Evolutionary conservation across 2,329 filamentous ascomycete genomes (phyloP), one percentile per base, ranked within the genome.

Genomic region (Thyridium curvatum): DNA sequence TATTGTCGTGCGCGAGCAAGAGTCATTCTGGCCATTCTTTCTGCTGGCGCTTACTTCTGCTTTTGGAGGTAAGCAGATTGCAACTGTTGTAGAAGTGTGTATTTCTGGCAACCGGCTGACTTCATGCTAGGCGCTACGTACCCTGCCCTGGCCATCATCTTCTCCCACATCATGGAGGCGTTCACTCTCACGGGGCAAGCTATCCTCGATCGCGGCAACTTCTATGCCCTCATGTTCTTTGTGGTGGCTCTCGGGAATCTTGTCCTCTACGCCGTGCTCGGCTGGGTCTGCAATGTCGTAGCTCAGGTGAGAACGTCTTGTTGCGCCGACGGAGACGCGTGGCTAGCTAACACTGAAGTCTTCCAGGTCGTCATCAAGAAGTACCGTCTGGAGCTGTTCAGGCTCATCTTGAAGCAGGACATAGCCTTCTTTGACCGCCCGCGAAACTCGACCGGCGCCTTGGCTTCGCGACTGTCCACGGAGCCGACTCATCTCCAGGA

Each of bases 161-260:
- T 68, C 38, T 45, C 46, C 18, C 42, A 37, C 9, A 32, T 41
- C 10, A 37, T 49, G 18, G 40, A 47, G 12, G 39, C 45, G 5
- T 46, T 46, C 28, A 40, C 41, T 7, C 36, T 47, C 2, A 37
- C 38, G 4, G 45, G 42, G n/a, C 18, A 41, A 4, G 40, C 29
- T 6, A 40, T 44, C 42, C 30, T 48, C 17, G 41, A 41, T 21
- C 9, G 38, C 40, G 68, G 62, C 6, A 68, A 78, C 52, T 75
- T 77, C 46, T 76, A 66, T 52, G 60, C 71, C 0, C 61, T 74
- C 35, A 77, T 78, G 72, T 77, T 77, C 50, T 72, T 76, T 36
- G 55, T 76, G 1, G 55, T 75, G 13, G 73, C 74, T 54, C 61
- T 56, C 3, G 69, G 61, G 3, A 58, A 61, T n/a, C 54, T 71